A percentile compares a stretch with the other conserved stretches of the same genome.
Conservation (phyloP, 345 rosid genomes). For the Eutrema heterophyllum region DNA sequence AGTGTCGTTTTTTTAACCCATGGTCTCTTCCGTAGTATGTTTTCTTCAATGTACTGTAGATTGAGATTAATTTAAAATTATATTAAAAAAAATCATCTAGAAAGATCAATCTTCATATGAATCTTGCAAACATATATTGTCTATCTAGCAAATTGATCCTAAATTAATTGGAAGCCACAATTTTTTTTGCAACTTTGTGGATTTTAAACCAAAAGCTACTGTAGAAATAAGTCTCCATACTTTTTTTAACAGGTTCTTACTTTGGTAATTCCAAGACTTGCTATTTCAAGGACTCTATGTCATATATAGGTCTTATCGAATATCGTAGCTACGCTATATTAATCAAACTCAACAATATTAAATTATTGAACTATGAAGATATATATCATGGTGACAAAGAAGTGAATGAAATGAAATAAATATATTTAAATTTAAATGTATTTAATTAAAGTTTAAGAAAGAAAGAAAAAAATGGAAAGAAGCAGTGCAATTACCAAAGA, state of each 20-base stretch:
- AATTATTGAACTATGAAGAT: neutral
- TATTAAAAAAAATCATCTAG: neutral
- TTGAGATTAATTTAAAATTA: neutral
- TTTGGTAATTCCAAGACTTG: constrained; percentile 28
- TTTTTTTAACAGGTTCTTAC: constrained; percentile 3
- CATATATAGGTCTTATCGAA: constrained; percentile 33
- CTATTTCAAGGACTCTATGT: constrained; percentile 30
- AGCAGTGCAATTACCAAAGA: constrained; percentile 25
- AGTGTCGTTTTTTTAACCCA: constrained; percentile 7
- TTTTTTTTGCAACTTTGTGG: neutral
- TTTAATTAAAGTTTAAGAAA: constrained; percentile 3
- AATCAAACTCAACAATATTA: constrained; percentile 4
- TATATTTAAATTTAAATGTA: constrained; percentile 2
- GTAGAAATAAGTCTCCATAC: neutral
- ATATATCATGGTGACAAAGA: neutral
- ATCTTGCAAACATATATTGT: neutral
- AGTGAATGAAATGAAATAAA: neutral
- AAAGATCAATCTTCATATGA: neutral
- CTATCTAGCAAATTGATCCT: neutral
- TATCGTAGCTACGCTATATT: constrained; percentile 31
- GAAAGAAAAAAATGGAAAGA: neutral
- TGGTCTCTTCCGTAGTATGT: constrained; percentile 20
- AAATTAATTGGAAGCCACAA: neutral
- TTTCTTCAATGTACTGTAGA: constrained; percentile 6
- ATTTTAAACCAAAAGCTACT: neutral